Percentiles rank a stretch among this genome's conserved stretches.
These are phyloP conservation scores for Epichloe sp. DNA, from an alignment of 2,329 filamentous ascomycete species.

Conservation along the genomic window DNA sequence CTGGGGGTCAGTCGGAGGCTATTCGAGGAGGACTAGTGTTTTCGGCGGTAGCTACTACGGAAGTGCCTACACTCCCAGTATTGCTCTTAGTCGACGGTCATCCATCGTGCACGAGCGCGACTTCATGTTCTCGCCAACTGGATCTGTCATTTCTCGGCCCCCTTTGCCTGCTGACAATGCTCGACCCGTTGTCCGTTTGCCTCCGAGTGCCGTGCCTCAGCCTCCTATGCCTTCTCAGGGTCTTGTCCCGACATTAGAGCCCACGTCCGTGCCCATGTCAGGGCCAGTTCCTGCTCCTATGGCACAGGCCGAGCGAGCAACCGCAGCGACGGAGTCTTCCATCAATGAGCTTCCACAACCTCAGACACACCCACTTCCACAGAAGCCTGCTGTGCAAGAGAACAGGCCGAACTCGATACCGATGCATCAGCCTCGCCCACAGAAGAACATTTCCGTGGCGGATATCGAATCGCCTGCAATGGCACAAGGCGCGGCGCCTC, in stretches of 20 bases:
- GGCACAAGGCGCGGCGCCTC: conserved; percentile 34
- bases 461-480: conserved; percentile 76
- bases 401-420: conserved; percentile 40
- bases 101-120: conserved; percentile 59
- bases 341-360: conserved; percentile 42
- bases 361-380: conserved; percentile 44
- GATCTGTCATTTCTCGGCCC: conserved; percentile 60
- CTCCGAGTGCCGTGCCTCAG: conserved; percentile 43
- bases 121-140: conserved; percentile 65
- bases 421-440: conserved; percentile 90
- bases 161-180: conserved; percentile 45
- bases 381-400: conserved; percentile 45
- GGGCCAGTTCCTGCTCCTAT: not conserved
- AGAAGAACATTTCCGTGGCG: conserved; percentile 86
- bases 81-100: conserved; percentile 79
- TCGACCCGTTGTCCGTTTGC: conserved; percentile 71
- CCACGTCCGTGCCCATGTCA: not conserved
- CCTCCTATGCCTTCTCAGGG: conserved; percentile 15
- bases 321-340: conserved; percentile 17
- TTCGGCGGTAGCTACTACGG: conserved; percentile 59
- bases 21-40: conserved; percentile 70
- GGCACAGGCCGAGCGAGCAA: conserved; percentile 8
- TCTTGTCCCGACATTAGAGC: not conserved
- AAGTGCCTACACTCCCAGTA: conserved; percentile 72
- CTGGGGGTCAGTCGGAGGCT: conserved; percentile 50